phyloP scores from a whole-genome alignment of 345 rosid species.

The Linum lewisii region DNA sequence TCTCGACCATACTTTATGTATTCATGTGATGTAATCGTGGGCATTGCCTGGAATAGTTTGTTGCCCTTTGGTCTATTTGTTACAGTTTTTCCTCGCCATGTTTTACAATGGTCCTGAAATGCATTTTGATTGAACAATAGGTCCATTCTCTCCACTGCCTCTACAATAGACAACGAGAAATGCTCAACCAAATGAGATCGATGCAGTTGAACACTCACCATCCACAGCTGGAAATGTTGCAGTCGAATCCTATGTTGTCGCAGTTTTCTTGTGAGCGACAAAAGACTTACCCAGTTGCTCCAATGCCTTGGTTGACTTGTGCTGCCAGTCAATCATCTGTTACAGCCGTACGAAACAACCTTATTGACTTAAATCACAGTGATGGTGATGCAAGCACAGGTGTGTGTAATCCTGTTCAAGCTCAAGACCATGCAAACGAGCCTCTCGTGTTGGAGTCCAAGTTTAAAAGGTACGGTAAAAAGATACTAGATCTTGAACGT shows the following conservation, averaged over 20 bases:
- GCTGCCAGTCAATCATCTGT: constrained; percentile 20
- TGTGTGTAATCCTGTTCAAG: constrained; percentile 10
- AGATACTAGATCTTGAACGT: constrained; percentile 46
- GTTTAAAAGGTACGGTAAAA: constrained; percentile 30
- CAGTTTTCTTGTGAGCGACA: constrained; percentile 10
- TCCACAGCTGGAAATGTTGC: constrained; percentile 13
- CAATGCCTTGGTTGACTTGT: constrained; percentile 16
- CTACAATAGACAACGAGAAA: constrained; percentile 41
- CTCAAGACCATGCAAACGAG: constrained; percentile 8
- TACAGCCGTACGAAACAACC: constrained; percentile 16
- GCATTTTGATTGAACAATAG: constrained; percentile 20
- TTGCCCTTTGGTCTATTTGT: background rate
- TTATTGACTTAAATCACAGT: constrained; percentile 2
- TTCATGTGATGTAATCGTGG: constrained; percentile 1
- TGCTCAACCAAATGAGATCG: constrained; percentile 41
- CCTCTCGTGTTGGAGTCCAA: constrained; percentile 15
- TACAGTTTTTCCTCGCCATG: background rate
- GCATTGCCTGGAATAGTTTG: background rate
- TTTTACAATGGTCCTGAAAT: constrained; percentile 11
- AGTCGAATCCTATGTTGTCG: constrained; percentile 15
- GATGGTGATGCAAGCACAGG: constrained; percentile 5
- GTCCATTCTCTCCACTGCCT: constrained; percentile 52
- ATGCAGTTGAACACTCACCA: constrained; percentile 11
- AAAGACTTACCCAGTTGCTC: constrained; percentile 4
- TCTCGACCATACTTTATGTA: too few relatives aligned